These are phyloP conservation scores for Hirschfeldia incana DNA, from an alignment of 345 rosid genomes.

Conservation along the genomic window DNA sequence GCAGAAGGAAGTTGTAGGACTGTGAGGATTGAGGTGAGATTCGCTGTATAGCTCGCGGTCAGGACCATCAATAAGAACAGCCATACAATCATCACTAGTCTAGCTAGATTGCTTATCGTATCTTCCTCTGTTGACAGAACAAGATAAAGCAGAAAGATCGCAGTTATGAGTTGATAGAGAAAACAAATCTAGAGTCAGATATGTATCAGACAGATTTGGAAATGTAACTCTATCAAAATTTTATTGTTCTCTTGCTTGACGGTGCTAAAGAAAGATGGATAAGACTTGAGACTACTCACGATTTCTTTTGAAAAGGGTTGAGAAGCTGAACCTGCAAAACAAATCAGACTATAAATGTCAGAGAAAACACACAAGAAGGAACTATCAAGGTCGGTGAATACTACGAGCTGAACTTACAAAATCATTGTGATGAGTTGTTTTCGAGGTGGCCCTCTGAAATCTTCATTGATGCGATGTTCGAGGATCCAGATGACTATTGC, in stretches of 20 bases:
- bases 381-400: constrained; percentile 8
- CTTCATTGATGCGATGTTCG: constrained; percentile 74
- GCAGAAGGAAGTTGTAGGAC: constrained; percentile 79
- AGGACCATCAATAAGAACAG: constrained; percentile 85
- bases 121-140: constrained; percentile 59
- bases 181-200: background rate
- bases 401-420: constrained; percentile 48
- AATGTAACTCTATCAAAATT: background rate
- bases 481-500: constrained; percentile 77
- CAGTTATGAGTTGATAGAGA: background rate
- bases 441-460: constrained; percentile 68
- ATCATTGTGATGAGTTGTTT: constrained; percentile 58
- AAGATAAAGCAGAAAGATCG: background rate
- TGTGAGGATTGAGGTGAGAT: constrained; percentile 86
- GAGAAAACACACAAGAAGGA: background rate
- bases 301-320: constrained; percentile 76
- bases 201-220: constrained; percentile 5
- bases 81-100: constrained; percentile 86
- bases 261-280: background rate
- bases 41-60: constrained; percentile 76
- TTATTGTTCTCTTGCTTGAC: background rate
- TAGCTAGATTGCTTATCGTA: constrained; percentile 59
- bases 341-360: constrained; percentile 13
- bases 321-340: constrained; percentile 85
- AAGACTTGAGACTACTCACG: constrained; percentile 50